Evolutionary conservation across 2,329 filamentous ascomycete species (phyloP).

Genomic region (Pezicula carpinea): DNA sequence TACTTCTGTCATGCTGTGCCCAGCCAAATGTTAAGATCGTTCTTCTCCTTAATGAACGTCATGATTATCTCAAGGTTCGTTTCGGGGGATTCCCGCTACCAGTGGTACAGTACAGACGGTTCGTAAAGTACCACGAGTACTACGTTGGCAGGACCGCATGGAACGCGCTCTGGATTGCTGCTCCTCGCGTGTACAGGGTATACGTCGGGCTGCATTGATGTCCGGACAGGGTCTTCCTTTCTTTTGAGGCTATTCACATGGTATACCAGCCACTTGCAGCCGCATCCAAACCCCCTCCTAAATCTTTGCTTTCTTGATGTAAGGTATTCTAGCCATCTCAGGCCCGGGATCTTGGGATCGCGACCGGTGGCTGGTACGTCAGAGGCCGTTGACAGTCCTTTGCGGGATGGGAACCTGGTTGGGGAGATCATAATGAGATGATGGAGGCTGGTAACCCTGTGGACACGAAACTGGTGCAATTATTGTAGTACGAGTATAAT

Average conservation of each 20-base stretch:
- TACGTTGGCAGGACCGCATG: background rate
- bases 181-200: background rate
- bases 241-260: constrained; percentile 4
- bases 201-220: constrained; percentile 19
- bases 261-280: constrained; percentile 5
- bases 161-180: background rate
- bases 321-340: background rate
- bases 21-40: background rate
- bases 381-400: background rate
- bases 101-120: no score
- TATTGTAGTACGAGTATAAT: constrained; percentile 15
- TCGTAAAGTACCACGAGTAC: no score
- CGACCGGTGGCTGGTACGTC: background rate
- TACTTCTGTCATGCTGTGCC: background rate
- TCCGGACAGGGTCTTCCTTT: constrained; percentile 13
- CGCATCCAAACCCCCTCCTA: background rate
- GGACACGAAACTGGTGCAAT: constrained; percentile 8
- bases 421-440: constrained; percentile 10
- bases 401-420: constrained; percentile 6
- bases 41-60: background rate
- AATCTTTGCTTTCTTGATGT: no score
- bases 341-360: constrained; percentile 1
- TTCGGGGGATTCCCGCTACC: no score
- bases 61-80: constrained; percentile 1
- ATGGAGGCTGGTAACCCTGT: constrained; percentile 8